Evolutionary conservation across 1,284 basidiomycete species (phyloP).

Genomic region (Melampsora abietis-canadensis): DNA sequence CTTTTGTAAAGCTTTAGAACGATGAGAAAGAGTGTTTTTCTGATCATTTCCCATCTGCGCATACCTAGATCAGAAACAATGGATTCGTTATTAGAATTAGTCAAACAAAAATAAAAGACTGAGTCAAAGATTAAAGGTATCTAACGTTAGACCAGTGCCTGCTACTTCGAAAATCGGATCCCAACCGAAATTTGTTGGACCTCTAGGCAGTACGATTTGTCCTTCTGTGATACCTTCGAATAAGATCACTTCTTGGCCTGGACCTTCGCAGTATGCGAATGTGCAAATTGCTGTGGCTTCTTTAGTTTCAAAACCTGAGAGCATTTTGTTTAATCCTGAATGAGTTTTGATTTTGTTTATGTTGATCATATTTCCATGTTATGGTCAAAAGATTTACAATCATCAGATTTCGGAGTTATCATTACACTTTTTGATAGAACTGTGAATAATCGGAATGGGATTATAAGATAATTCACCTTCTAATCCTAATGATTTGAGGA

Average conservation of each 20-base stretch:
- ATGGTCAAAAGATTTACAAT: background rate
- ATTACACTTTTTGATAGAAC: background rate
- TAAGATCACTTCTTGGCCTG: constrained; percentile 71
- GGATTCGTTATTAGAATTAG: background rate
- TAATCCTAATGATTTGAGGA: constrained; percentile 73
- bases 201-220: constrained; percentile 78
- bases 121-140: constrained; percentile 7
- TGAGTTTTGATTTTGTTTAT: background rate
- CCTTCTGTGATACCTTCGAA: constrained; percentile 91
- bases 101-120: background rate
- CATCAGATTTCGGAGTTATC: background rate
- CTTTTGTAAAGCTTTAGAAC: constrained; percentile 80
- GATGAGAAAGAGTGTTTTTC: constrained; percentile 86
- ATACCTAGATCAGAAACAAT: constrained; percentile 60
- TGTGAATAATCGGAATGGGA: constrained; percentile 13
- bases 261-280: constrained; percentile 84
- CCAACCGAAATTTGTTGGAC: constrained; percentile 77
- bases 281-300: constrained; percentile 88
- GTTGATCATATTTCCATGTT: background rate
- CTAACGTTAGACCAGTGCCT: constrained; percentile 71
- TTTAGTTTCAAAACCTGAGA: constrained; percentile 76
- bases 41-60: constrained; percentile 84
- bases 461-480: constrained; percentile 58
- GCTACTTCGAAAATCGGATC: constrained; percentile 79
- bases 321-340: constrained; percentile 76